Evolutionary conservation across 441 rosid species (phyloP).

Genomic region (Gossypium schwendimanii): DNA sequence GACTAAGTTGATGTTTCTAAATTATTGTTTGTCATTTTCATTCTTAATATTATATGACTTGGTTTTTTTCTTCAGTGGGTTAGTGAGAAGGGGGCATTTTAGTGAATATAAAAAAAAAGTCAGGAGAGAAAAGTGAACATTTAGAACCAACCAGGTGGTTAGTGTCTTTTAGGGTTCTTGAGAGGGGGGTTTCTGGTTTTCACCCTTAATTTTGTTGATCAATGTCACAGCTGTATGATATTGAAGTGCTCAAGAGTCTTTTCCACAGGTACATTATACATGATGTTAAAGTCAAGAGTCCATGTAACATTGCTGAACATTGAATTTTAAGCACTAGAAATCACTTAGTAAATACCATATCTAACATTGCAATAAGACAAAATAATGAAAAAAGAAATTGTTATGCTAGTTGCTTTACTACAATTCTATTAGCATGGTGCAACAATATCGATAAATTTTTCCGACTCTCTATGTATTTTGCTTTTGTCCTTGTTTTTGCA

Average conservation of each 20-base stretch:
- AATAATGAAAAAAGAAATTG: not conserved
- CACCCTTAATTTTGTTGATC: not conserved
- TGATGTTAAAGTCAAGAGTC: not conserved
- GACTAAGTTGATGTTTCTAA: not conserved
- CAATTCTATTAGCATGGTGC: not conserved
- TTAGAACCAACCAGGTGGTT: not conserved
- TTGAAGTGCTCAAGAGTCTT: not conserved
- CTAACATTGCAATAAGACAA: not conserved
- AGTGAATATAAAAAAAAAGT: not conserved
- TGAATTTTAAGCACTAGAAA: conserved; percentile 1
- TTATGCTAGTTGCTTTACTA: not conserved
- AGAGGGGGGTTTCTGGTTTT: not conserved
- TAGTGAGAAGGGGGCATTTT: too few species aligned
- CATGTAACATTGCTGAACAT: not conserved
- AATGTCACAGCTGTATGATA: not conserved
- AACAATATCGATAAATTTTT: not conserved
- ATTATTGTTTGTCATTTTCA: not conserved
- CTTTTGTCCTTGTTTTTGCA: not conserved
- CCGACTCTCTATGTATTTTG: not conserved
- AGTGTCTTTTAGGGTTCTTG: not conserved
- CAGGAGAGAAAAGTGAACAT: not conserved
- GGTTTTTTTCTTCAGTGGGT: not conserved
- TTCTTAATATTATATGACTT: not conserved
- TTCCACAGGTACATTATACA: not conserved
- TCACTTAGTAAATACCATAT: not conserved